Evolutionary conservation across 306 rosid species (phyloP).

Genomic region (Leucaena leucocephala): DNA sequence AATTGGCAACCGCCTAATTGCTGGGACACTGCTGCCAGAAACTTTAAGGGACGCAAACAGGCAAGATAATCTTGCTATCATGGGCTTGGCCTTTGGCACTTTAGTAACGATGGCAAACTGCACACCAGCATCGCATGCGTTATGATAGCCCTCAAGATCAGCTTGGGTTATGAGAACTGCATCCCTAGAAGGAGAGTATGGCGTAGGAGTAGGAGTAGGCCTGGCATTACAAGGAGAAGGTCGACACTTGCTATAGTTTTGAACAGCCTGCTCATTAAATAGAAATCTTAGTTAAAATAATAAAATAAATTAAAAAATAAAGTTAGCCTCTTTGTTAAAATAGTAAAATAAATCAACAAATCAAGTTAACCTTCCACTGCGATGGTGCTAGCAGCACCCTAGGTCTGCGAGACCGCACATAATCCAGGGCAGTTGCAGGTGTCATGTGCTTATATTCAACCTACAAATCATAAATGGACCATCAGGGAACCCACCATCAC

Average conservation of each 20-base stretch:
- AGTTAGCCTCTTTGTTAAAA: conserved; percentile 33
- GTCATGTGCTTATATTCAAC: conserved; percentile 87
- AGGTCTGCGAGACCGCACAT: conserved; percentile 88
- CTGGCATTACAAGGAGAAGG: conserved; percentile 31
- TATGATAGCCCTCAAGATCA: conserved; percentile 91
- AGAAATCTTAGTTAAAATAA: neutral
- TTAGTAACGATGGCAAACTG: conserved; percentile 63
- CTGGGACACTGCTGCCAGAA: conserved; percentile 58
- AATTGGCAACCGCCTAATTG: conserved; percentile 70
- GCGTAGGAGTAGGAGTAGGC: neutral
- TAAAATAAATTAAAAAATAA: conserved; percentile 13
- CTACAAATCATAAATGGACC: conserved; percentile 47
- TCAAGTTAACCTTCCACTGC: conserved; percentile 78
- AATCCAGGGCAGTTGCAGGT: conserved; percentile 78
- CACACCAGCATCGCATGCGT: conserved; percentile 50
- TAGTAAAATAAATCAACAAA: conserved; percentile 10
- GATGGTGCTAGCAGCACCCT: conserved; percentile 90
- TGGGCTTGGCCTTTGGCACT: conserved; percentile 64
- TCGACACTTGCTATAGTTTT: conserved; percentile 57
- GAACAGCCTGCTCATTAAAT: conserved; percentile 75
- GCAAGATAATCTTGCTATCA: conserved; percentile 86
- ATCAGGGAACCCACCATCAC: conserved; percentile 4
- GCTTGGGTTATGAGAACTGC: conserved; percentile 87
- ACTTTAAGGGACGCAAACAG: conserved; percentile 83
- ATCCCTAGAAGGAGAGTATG: conserved; percentile 79